phyloP scores from a whole-genome alignment of 495 filamentous ascomycete species.

The Neurospora intermedia region DNA sequence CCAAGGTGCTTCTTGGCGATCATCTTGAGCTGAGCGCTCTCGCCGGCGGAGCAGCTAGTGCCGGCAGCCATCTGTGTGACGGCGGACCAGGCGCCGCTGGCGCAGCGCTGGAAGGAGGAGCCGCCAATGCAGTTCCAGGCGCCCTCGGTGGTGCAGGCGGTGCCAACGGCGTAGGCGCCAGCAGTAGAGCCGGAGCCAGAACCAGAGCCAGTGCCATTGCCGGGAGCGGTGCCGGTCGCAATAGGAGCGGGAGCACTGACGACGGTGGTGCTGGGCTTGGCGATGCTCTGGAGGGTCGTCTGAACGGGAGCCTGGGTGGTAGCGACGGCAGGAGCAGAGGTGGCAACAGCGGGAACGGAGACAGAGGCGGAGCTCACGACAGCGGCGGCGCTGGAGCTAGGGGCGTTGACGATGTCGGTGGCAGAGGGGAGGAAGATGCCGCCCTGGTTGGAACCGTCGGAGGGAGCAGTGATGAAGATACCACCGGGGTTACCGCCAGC shows the following conservation, averaged over 20 bases:
- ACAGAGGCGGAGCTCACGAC: slow-evolving; percentile 2
- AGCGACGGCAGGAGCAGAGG: neutral
- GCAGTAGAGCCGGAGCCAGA: slow-evolving; percentile 9
- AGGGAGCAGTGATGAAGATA: slow-evolving; percentile 19
- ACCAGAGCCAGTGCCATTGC: slow-evolving; percentile 6
- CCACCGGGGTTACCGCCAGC: slow-evolving; percentile 8
- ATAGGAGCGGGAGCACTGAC: slow-evolving; percentile 13
- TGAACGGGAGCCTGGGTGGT: neutral
- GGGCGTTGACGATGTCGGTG: slow-evolving; percentile 10
- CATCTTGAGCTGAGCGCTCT: slow-evolving; percentile 32
- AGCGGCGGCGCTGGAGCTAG: neutral
- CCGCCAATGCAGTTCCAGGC: slow-evolving; percentile 58
- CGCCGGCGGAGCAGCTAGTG: slow-evolving; percentile 47
- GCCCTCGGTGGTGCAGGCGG: slow-evolving; percentile 41
- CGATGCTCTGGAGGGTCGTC: slow-evolving; percentile 11
- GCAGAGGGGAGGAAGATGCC: slow-evolving; percentile 7
- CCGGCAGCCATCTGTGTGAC: slow-evolving; percentile 45
- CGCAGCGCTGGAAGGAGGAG: slow-evolving; percentile 53
- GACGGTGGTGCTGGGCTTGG: slow-evolving; percentile 9
- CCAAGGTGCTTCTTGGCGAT: neutral
- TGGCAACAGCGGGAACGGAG: neutral
- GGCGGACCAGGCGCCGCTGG: slow-evolving; percentile 48
- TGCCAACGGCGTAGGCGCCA: slow-evolving; percentile 24
- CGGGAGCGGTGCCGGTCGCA: slow-evolving; percentile 5
- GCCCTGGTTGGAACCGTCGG: neutral